Percentiles rank a stretch among this genome's conserved stretches.
Conservation (phyloP, 2,329 filamentous ascomycete genomes). For the Fusarium phyllophilum region DNA sequence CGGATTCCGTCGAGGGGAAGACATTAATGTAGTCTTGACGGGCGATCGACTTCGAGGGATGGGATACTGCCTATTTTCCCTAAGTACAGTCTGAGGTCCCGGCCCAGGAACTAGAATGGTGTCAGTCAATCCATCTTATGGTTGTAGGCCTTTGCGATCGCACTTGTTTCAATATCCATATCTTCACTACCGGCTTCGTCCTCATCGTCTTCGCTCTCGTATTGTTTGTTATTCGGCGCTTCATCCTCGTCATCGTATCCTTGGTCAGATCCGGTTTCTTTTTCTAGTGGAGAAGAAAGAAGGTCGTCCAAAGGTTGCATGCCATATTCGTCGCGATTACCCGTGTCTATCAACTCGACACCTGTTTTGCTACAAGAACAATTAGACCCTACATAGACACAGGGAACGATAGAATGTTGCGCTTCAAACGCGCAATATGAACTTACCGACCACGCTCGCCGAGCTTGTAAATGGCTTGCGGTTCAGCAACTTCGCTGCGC, state of each 20-base stretch:
- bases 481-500: constrained; percentile 46
- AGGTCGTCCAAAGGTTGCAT: constrained; percentile 88
- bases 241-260: constrained; percentile 35
- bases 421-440: not conserved
- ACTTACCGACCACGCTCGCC: constrained; percentile 54
- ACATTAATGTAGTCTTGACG: constrained; percentile 68
- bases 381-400: constrained; percentile 7
- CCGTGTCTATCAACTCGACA: constrained; percentile 79
- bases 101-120: constrained; percentile 58
- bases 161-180: constrained; percentile 65
- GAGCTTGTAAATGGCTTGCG: constrained; percentile 49
- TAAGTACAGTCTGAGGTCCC: constrained; percentile 64
- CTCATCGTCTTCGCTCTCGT: constrained; percentile 40
- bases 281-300: constrained; percentile 83
- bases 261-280: constrained; percentile 46
- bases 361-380: constrained; percentile 80
- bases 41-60: constrained; percentile 66
- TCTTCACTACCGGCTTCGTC: constrained; percentile 53
- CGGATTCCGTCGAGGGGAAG: constrained; percentile 70
- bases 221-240: constrained; percentile 8
- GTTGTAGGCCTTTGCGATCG: constrained; percentile 4
- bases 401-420: not conserved
- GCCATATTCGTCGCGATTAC: constrained; percentile 88
- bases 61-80: constrained; percentile 60
- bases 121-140: constrained; percentile 31